Conservation (phyloP, 176 grass and related monocot species). For the Triticum turgidum region DNA sequence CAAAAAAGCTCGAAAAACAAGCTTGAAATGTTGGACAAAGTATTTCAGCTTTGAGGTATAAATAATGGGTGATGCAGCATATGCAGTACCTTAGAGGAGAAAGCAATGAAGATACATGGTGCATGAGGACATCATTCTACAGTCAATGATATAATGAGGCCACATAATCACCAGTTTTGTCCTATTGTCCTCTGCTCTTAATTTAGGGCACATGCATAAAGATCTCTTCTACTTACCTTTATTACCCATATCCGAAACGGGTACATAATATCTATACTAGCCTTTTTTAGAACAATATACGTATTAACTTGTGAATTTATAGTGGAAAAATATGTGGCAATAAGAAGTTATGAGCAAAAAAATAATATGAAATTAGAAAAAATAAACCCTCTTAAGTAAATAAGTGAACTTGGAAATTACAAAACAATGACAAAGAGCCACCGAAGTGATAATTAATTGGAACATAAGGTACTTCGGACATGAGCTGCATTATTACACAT, state of each 20-base stretch:
- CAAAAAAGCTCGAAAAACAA: neutral
- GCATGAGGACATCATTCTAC: neutral
- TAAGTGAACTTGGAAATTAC: neutral
- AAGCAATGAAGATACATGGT: neutral
- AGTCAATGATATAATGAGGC: neutral
- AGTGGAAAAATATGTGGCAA: neutral
- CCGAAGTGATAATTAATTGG: neutral
- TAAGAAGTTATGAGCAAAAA: neutral
- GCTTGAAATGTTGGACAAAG: neutral
- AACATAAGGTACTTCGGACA: neutral
- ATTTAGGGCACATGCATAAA: neutral
- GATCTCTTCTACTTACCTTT: neutral
- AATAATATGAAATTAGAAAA: neutral
- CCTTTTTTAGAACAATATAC: no score
- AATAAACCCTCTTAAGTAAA: neutral
- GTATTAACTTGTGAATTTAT: neutral
- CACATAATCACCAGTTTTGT: neutral
- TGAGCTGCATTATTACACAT: neutral
- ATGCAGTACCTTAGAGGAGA: neutral
- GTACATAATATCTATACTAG: neutral
- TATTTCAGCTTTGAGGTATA: neutral
- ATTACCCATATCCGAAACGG: slow-evolving; percentile 4
- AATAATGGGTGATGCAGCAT: neutral
- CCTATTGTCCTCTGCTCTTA: slow-evolving; percentile 5
- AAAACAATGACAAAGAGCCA: neutral